Evolutionary conservation across 2,329 filamentous ascomycete species (phyloP), one percentile per base, ranked within the genome.

Genomic region (Knufia fluminis): DNA sequence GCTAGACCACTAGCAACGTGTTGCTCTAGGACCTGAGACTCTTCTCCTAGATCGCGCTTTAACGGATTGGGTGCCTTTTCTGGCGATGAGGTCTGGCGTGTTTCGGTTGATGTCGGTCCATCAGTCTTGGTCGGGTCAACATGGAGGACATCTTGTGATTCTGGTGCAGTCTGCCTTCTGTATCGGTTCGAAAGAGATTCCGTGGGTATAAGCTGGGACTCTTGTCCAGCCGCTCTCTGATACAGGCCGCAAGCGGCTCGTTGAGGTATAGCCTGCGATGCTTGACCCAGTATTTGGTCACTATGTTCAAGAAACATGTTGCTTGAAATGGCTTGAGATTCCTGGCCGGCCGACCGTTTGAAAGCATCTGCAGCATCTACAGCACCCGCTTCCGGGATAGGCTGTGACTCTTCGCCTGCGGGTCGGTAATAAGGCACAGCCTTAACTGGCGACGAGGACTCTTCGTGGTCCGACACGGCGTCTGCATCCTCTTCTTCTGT

Each of bases 401-500:
- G 10, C 16, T 40, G 38, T 20, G 38, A 40, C 22, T 40, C 38
- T 12, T 40, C n/a, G 22, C 38, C 38, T 17, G 3, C 4, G 17
- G 16, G n/a, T 20, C 38, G 38, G 22, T 20, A 19, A 22, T 17
- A 32, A 6, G n/a, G 33, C 4, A 3, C 31, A 42, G 16, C 38
- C 33, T 20, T 24, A n/a, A 6, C 8, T 3, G 26, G 20, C 6
- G 43, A 32, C 4, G 32, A 22, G 8, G 17, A 8, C 4, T 17
- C 39, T 9, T 45, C 35, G 4, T 16, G 14, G 8, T 20, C 17
- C 24, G 32, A 17, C 9, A 33, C 46, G 14, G 17, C 22, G 1
- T n/a, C 20, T 46, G 50, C 28, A 4, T 32, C 46, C 1, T 54
- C 43, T 12, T 10, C n/a, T 16, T 48, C 16, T 48, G 45, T 38